Evolutionary conservation across 1,284 basidiomycete species (phyloP), one percentile per base, ranked within the genome.

Genomic region (Porphyrellus sp.): DNA sequence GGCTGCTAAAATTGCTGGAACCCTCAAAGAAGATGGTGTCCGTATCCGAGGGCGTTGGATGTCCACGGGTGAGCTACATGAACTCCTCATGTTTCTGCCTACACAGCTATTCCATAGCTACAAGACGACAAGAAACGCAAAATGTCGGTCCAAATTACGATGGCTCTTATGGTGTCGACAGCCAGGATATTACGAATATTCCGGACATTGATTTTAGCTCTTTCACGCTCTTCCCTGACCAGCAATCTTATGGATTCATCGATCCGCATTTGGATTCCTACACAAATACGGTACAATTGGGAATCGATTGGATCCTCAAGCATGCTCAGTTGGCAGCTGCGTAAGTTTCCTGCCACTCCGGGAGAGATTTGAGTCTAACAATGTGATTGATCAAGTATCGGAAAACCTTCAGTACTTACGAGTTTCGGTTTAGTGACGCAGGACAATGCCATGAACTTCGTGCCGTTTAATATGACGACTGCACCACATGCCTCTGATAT

Each of bases 221-320:
- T 21, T 83, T 84, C 74, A 81, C 80, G 56, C 59, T 85, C 16
- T 85, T 86, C 74, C 85, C 85, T 20, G 83, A 87, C 62, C 84
- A 86, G 65, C 74, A 79, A 54, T 64, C 62, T 30, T 85, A 84
- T 58, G 74, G 68, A 21, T 54, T 70, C 16, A 55, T 65, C 28
- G 78, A 82, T 60, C 74, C 76, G 23, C 73, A 69, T 55, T 67
- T 78, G 47, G 67, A 75, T 23, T 56, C 73, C n/a, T 81, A 79
- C 65, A 75, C 80, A 55, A 77, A 79, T 53, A 76, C 73, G 0
- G 60, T 85, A 31, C 68, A 80, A 49, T 63, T 63, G 21, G 84
- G 83, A 39, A 56, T 73, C 42, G 63, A 73, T 34, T 87, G 83
- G 83, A 85, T 87, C 51, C 59, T 63, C 33, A 59, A 61, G 12